Evolutionary conservation across 345 rosid genomes (phyloP), one percentile per base, ranked within the genome.

Genomic region (rapeseed (Brassica napus)): DNA sequence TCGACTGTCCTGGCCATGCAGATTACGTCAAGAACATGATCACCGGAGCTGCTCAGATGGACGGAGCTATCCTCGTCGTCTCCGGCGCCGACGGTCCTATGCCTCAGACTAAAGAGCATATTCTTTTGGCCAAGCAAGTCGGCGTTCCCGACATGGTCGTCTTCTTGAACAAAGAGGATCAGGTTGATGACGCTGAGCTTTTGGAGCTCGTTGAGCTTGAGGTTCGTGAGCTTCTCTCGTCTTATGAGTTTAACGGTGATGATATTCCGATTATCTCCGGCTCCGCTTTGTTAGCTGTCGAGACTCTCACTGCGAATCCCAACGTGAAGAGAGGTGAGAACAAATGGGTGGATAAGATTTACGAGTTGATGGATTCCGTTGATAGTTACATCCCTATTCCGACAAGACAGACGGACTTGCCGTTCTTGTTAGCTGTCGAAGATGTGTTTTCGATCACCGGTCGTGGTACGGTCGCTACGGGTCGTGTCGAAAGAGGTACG

Each of bases 101-200:
- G 98, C 97, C 93, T 2, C 97, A 93, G 86, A 93, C 95, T 0
- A 91, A 90, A 78, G 95, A 93, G 31, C 94, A 93, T 57, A 88
- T 93, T 28, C 81, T 91, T 75, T 76, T 93, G 57, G 97, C 97
- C 1, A 90, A 92, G 84, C 94, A 90, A 76, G 94, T 90, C 4
- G 97, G 98, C 55, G 97, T 94, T 2, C 98, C 94, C 1, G 91
- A 90, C 62, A 86, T 90, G 90, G 97, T 89, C 0, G 97, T 92
- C 34, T 94, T 92, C 82, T 74, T 92, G 84, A 89, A 94, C 72
- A 94, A 94, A 68, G 91, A 94, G 75, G 97, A 94, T 75, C 98
- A 91, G 65, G 94, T 92, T 1, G 97, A 90, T 57, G 98, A 94
- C 26, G 93, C 90, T 49, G 97, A 92, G 85, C 90, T 92, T 9